A percentile compares a stretch with the other conserved stretches of the same genome.
Evolutionary conservation across 2,329 filamentous ascomycete species (phyloP).

Genomic region (Trichophyton equinum): DNA sequence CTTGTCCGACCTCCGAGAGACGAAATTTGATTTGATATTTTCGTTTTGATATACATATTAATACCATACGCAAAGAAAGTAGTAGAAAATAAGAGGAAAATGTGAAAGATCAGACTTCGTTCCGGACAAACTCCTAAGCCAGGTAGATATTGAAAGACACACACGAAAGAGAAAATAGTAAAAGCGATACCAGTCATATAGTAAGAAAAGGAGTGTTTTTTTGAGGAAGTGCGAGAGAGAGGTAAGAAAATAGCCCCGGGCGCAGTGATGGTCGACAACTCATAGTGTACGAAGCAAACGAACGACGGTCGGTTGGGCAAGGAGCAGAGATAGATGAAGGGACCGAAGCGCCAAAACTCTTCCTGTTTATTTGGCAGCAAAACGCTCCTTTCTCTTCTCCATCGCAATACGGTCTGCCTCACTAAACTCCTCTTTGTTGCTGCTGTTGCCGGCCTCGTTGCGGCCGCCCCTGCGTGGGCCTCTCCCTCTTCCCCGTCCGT

Average conservation of each 20-base stretch:
- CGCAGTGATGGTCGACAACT: background rate
- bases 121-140: constrained; percentile 1
- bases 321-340: background rate
- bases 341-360: background rate
- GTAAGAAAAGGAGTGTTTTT: background rate
- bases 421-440: constrained; percentile 16
- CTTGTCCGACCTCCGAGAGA: background rate
- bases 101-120: constrained; percentile 1
- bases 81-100: background rate
- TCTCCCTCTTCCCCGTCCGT: constrained; percentile 15
- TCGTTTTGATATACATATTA: background rate
- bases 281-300: background rate
- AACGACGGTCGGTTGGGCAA: background rate
- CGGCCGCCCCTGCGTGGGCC: constrained; percentile 10
- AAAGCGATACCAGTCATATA: background rate
- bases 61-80: background rate
- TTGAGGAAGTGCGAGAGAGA: background rate
- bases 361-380: constrained; percentile 16
- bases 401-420: constrained; percentile 33
- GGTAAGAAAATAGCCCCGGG: background rate
- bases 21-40: background rate
- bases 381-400: constrained; percentile 39
- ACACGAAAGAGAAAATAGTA: background rate
- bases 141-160: background rate
- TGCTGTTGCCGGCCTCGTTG: background rate